A percentile compares a stretch with the other conserved stretches of the same genome.
These are phyloP conservation scores for Aspergillus neotritici DNA, from an alignment of 2,329 filamentous ascomycete species.

Conservation along the genomic window DNA sequence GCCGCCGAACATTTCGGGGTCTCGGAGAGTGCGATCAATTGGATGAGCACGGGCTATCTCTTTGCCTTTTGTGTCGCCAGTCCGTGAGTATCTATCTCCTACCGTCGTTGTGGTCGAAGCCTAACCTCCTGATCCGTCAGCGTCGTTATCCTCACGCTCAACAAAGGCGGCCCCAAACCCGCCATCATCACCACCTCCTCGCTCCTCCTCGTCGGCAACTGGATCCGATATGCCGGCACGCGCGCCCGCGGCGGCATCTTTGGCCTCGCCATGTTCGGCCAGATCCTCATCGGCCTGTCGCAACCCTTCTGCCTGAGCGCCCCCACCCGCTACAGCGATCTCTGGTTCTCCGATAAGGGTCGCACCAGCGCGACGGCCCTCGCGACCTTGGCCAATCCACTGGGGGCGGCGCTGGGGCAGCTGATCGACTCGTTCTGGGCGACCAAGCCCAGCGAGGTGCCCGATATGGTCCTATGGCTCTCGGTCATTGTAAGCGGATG, in stretches of 20 bases:
- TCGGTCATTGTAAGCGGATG: slow-evolving; percentile 64
- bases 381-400: slow-evolving; percentile 77
- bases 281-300: slow-evolving; percentile 80
- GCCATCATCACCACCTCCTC: slow-evolving; percentile 69
- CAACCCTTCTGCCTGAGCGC: slow-evolving; percentile 90
- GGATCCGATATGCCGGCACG: slow-evolving; percentile 77
- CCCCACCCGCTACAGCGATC: slow-evolving; percentile 82
- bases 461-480: slow-evolving; percentile 77
- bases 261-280: slow-evolving; percentile 78
- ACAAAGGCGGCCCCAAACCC: slow-evolving; percentile 67
- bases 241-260: slow-evolving; percentile 57
- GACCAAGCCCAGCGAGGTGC: slow-evolving; percentile 57
- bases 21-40: slow-evolving; percentile 74
- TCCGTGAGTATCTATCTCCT: slow-evolving; percentile 46
- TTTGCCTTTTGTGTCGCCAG: slow-evolving; percentile 73
- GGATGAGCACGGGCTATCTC: slow-evolving; percentile 82
- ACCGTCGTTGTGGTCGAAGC: background rate
- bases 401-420: slow-evolving; percentile 84
- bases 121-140: slow-evolving; percentile 18
- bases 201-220: slow-evolving; percentile 77
- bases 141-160: slow-evolving; percentile 69
- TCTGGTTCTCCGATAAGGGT: slow-evolving; percentile 86
- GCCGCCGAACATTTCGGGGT: slow-evolving; percentile 71
- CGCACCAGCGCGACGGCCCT: slow-evolving; percentile 83
- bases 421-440: slow-evolving; percentile 77